Evolutionary conservation across 148 eudicot species (phyloP), one percentile per base, ranked within the genome.

Genomic region (Euryodendron excelsum): DNA sequence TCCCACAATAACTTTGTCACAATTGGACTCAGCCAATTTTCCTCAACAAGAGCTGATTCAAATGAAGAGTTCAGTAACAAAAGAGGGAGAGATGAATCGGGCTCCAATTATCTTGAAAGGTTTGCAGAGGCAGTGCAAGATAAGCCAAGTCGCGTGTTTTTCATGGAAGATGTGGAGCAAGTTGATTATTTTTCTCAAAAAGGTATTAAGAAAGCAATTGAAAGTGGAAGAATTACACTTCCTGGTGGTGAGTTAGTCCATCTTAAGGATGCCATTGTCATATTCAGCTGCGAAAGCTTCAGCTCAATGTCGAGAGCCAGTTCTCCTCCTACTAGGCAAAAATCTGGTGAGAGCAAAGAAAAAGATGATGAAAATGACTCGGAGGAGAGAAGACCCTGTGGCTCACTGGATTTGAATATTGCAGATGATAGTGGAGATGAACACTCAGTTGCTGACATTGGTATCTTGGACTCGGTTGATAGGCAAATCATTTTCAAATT

Each of bases 71-170:
- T 44, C 5, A 79, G 79, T 27, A 85, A 75, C 78, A 91, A 91
- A 79, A 88, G 97, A 81, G 74, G 77, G 1, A 87, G 97, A 61
- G 87, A 84, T 14, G 91, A 88, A 4, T 78, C 71, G 0, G 85
- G 90, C 41, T 63, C 60, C 14, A 77, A 85, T 7, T 85, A 80
- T 36, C 81, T 88, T 0, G 87, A 87, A 66, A 89, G 86, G 63
- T 86, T 93, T 68, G 87, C 85, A 13, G 83, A 84, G 2, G 84
- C 84, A 5, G 76, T 93, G 25, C 75, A 75, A 17, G 88, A 88
- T 25, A 88, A 93, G 52, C 94, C 97, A 4, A 91, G 86, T 30
- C 82, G 91, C 1, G 91, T 93, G 48, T 89, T 93, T 72, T 86
- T 76, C 74, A 72, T 93, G 58, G 94, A 91, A 63, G 97, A 93